Evolutionary conservation across 306 rosid species (phyloP), one percentile per base, ranked within the genome.

Genomic region (Cucumis melo): DNA sequence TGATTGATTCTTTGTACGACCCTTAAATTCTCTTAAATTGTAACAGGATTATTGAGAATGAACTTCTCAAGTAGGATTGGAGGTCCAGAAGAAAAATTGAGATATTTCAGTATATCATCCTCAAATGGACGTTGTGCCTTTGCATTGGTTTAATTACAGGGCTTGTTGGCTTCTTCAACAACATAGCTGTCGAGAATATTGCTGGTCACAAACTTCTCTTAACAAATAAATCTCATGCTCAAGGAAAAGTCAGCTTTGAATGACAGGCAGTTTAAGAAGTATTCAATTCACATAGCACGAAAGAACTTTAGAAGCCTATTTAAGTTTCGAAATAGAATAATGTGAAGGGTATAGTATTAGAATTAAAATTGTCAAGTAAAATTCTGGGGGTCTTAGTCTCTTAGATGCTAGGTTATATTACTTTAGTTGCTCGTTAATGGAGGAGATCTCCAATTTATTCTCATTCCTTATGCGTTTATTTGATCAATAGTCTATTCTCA

Each of bases 31-130:
- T 80, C 41, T 54, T 74, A 76, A 44, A 76, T 57, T 85, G 79
- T 87, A 44, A 58, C 87, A 94, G 98, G 87, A 92, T 92, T 60
- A 67, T 84, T 42, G 98, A 92, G 83, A 92, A 90, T 70, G 96
- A 88, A 56, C 77, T 92, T 64, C 88, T 92, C 56, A 90, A 81
- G 78, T 90, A 90, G 68, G 93, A 92, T 44, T 87, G 98, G 98
- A 90, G 96, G 53, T 81, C 93, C 58, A 86, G 81, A 71, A 88
- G 61, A 56, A 90, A 85, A 75, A 21, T 15, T 6, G 91, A 85
- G 78, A 86, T 88, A 77, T 56, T 54, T 61, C 92, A 88, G 72
- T 90, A 92, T 80, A 36, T 87, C 36, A 64, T 83, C 78, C 87
- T 87, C 6, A 92, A 90, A 77, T 92, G 98, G 98, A 75, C 85